Percentiles rank a stretch among this genome's conserved stretches.
phyloP scores from a whole-genome alignment of 2,329 filamentous ascomycete species.

The Colletotrichum navitas region DNA sequence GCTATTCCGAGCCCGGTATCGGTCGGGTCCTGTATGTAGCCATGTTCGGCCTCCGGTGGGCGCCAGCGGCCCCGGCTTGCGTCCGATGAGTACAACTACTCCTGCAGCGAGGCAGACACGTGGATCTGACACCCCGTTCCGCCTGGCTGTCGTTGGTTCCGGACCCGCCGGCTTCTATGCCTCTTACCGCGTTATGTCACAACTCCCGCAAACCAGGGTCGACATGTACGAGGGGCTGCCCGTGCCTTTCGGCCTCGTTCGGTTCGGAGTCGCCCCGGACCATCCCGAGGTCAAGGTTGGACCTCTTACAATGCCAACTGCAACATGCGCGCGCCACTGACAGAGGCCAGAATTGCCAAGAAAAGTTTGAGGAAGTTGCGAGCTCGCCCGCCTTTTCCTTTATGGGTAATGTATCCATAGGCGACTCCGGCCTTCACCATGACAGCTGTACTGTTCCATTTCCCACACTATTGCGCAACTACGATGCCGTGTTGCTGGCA shows the following conservation, averaged over 20 bases:
- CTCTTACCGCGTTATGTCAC: conserved; percentile 85
- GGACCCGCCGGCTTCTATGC: conserved; percentile 98
- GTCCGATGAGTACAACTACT: conserved; percentile 9
- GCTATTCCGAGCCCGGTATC: conserved; percentile 11
- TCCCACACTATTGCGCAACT: conserved; percentile 78
- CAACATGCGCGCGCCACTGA: conserved; percentile 1
- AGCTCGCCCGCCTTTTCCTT: conserved; percentile 87
- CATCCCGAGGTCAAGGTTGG: conserved; percentile 96
- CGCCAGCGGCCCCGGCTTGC: conserved; percentile 2
- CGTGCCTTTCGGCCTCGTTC: conserved; percentile 90
- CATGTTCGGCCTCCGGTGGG: conserved; percentile 8
- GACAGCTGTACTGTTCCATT: conserved; percentile 72
- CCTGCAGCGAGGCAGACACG: conserved; percentile 34
- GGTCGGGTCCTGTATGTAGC: background rate
- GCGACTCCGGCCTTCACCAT: conserved; percentile 60
- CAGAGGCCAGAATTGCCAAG: conserved; percentile 83
- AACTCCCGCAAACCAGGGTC: conserved; percentile 77
- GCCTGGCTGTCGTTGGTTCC: conserved; percentile 90
- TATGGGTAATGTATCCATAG: conserved; percentile 88
- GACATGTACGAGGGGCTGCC: conserved; percentile 98
- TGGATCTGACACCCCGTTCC: conserved; percentile 63
- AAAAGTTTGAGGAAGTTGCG: conserved; percentile 92
- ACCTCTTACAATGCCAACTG: conserved; percentile 13
- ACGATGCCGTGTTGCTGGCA: conserved; percentile 91
- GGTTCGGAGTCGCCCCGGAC: conserved; percentile 97